Evolutionary conservation across 2,329 filamentous ascomycete genomes (phyloP), one percentile per base, ranked within the genome.

Genomic region (Calcarisporium arbuscula): DNA sequence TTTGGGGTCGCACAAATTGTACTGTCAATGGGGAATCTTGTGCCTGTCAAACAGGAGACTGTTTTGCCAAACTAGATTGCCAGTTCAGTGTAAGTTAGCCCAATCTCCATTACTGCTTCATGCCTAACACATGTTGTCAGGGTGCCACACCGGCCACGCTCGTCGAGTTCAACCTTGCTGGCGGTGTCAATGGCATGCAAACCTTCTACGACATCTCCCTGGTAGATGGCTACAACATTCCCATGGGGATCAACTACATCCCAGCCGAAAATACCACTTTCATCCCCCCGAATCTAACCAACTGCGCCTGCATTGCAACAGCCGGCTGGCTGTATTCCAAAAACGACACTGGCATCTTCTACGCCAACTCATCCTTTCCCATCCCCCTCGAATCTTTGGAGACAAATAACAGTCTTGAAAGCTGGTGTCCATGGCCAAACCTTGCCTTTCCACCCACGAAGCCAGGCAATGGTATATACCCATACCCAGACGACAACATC

Each of bases 1-100:
- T 92, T 19, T 92, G 85, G 86, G 86, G 80, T 10, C 70, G 86
- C 35, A 90, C 85, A 14, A 92, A 92, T 53, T 94, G 86, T 61
- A 84, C 74, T 25, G 86, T 88, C 56, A 77, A 80, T 46, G 66
- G 66, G 12, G 70, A 77, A 30, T 82, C 80, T 2, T 77, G 69
- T 33, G 78, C 82, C 16, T 92, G 86, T 58, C 57, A 66, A 32
- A 87, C 85, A 3, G 85, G 85, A 7, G 85, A 92, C 56, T 92
- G 86, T 55, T 77, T 78, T 39, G 78, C 80, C 5, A 71, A 74
- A 39, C 50, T 90, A 39, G 65, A 82, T 50, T 94, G 83, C 61
- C 65, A 73, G 48, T 76, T 74, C 46, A 77, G 80, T 41, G 82
- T 85, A 64, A 62, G 79, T 46, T 8, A 9, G 28, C 14, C 23